Percentiles rank a stretch among this genome's conserved stretches.
These are phyloP conservation scores for Pythium sukuiense DNA, from an alignment of 352 stramenopile species.

Conservation along the genomic window DNA sequence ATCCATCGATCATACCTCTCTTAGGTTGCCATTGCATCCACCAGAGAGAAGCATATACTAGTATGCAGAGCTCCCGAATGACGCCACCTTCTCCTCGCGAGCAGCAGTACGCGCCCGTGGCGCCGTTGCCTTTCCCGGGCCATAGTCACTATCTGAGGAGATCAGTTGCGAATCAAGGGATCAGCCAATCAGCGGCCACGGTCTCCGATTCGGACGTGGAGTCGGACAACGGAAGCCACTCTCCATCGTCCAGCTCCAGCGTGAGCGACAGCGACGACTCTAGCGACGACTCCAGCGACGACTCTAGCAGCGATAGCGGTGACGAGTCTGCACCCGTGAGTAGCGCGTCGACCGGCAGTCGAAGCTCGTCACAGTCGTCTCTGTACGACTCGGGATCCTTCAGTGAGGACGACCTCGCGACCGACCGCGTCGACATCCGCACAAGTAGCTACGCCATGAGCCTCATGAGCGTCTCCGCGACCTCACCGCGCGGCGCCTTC, in stretches of 20 bases:
- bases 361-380: constrained; percentile 16
- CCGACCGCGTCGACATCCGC: neutral
- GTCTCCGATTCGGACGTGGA: constrained; percentile 21
- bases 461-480: constrained; percentile 4
- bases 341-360: constrained; percentile 7
- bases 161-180: neutral
- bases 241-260: neutral
- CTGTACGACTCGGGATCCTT: constrained; percentile 14
- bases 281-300: constrained; percentile 15
- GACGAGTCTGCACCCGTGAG: neutral
- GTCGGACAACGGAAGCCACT: constrained; percentile 14
- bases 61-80: neutral
- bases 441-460: constrained; percentile 2
- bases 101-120: constrained; percentile 6
- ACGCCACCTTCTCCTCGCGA: neutral
- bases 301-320: constrained; percentile 4
- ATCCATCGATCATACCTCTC: too few species aligned
- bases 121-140: constrained; percentile 2
- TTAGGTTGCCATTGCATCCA: too few species aligned
- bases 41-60: too few species aligned
- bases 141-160: constrained; percentile 21
- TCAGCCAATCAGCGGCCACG: constrained; percentile 26
- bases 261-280: neutral
- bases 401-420: constrained; percentile 25
- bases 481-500: neutral